These are phyloP conservation scores for Arthrobotrys sphaeroides DNA, from an alignment of 2,329 filamentous ascomycete genomes.

Conservation along the genomic window DNA sequence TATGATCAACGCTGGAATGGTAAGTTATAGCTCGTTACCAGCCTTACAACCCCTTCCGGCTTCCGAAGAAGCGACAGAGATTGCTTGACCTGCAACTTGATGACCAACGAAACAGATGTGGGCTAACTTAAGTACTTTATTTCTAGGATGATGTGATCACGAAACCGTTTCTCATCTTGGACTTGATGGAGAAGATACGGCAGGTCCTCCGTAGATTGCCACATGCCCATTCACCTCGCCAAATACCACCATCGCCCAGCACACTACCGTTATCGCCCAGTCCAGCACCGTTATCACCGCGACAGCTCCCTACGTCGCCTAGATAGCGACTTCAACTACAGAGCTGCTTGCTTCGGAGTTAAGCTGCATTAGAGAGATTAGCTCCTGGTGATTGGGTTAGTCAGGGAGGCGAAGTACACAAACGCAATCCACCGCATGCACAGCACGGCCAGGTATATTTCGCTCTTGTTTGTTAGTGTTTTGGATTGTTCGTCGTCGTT, in stretches of 20 bases:
- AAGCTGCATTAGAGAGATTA: background rate
- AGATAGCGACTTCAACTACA: too few species aligned
- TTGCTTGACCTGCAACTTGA: background rate
- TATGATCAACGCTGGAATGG: slow-evolving; percentile 77
- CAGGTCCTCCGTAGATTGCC: slow-evolving; percentile 33
- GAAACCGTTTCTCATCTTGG: slow-evolving; percentile 76
- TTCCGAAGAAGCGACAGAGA: slow-evolving; percentile 4
- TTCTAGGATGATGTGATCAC: slow-evolving; percentile 74
- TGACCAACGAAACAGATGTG: background rate
- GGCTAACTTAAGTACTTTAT: slow-evolving; percentile 3
- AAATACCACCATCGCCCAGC: background rate
- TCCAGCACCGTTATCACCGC: background rate
- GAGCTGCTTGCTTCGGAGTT: background rate
- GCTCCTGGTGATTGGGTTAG: background rate
- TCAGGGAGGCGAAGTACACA: slow-evolving; percentile 29
- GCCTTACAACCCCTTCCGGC: slow-evolving; percentile 58
- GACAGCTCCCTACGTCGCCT: background rate
- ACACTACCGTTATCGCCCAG: background rate
- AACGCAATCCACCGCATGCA: background rate
- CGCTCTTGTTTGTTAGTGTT: background rate
- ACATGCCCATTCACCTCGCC: too few species aligned
- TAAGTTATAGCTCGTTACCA: slow-evolving; percentile 59
- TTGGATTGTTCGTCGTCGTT: background rate
- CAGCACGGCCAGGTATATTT: background rate
- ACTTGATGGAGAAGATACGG: slow-evolving; percentile 48